Evolutionary conservation across 1,284 basidiomycete species (phyloP).

Genomic region (Marasmius tenuissimus): DNA sequence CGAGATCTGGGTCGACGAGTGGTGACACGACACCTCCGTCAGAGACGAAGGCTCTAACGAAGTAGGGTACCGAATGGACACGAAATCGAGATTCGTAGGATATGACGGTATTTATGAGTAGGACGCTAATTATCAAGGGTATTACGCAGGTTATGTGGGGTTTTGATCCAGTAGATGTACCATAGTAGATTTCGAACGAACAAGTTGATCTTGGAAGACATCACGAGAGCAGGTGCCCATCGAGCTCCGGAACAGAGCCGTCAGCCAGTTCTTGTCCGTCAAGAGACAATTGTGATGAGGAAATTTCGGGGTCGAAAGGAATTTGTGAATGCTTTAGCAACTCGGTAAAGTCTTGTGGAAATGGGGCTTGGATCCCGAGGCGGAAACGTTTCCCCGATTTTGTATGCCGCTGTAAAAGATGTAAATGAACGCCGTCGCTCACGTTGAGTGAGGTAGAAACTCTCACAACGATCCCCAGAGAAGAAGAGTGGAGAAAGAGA

Average conservation of each 20-base stretch:
- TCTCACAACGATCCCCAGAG: slow-evolving; percentile 54
- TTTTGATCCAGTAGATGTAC: background rate
- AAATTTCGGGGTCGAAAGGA: slow-evolving; percentile 31
- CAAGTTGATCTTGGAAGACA: background rate
- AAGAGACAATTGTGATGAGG: slow-evolving; percentile 46
- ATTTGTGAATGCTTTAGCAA: slow-evolving; percentile 46
- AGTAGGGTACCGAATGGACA: background rate
- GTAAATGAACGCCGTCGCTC: background rate
- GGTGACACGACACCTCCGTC: background rate
- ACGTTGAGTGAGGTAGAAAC: background rate
- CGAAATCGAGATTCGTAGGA: background rate
- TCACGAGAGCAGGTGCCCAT: slow-evolving; percentile 36
- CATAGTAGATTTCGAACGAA: background rate
- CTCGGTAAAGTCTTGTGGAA: slow-evolving; percentile 49
- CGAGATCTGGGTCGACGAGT: background rate
- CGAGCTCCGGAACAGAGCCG: slow-evolving; percentile 36
- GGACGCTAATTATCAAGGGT: background rate
- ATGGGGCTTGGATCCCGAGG: slow-evolving; percentile 51
- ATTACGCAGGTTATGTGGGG: background rate
- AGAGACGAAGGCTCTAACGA: background rate
- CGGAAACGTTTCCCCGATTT: slow-evolving; percentile 46
- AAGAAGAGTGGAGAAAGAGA: slow-evolving; percentile 63
- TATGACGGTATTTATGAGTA: background rate
- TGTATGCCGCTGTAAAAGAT: slow-evolving; percentile 44
- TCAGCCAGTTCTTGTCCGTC: slow-evolving; percentile 36